Evolutionary conservation across 1,284 basidiomycete genomes (phyloP).

Genomic region (Melampsora americana): DNA sequence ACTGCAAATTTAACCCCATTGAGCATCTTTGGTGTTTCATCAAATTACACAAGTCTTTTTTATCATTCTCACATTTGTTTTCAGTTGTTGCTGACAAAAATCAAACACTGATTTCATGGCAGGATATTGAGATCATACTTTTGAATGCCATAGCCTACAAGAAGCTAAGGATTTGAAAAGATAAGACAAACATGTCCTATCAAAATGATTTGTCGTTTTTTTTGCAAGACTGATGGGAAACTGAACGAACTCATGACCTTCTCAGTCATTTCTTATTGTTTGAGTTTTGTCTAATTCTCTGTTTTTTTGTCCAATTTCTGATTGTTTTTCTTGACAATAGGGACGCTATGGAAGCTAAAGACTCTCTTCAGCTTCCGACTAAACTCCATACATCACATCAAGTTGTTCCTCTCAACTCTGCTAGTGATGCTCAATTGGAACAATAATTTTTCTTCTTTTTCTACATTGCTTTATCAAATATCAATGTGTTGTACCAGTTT

Average conservation of each 20-base stretch:
- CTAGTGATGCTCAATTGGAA: background rate
- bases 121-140: background rate
- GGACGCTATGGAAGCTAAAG: background rate
- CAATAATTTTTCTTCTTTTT: background rate
- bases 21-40: background rate
- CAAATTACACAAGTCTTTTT: background rate
- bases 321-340: background rate
- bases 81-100: background rate
- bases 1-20: slow-evolving; percentile 1
- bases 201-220: background rate
- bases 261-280: background rate
- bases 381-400: background rate
- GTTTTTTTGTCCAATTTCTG: background rate
- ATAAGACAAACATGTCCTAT: background rate
- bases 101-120: background rate
- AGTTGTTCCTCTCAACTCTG: background rate
- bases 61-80: background rate
- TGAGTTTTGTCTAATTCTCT: too few relatives aligned
- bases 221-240: background rate
- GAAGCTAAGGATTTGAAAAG: background rate
- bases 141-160: background rate
- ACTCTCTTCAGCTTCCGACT: background rate
- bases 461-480: background rate
- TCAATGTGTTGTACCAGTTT: background rate
- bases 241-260: background rate